phyloP scores from a whole-genome alignment of 2,329 filamentous ascomycete genomes.

The Phialophora chinensis region DNA sequence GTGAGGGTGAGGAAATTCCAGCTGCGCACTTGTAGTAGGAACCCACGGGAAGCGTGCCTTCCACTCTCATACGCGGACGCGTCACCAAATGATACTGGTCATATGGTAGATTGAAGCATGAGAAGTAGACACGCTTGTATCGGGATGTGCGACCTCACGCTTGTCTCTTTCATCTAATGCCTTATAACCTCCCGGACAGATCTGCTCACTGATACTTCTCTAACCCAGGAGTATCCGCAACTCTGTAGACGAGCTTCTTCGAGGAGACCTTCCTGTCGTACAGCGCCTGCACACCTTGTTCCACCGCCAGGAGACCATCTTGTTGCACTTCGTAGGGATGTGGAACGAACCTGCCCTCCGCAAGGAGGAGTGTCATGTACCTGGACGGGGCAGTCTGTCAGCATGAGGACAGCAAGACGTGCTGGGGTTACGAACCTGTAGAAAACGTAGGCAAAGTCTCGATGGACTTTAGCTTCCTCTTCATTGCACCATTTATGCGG shows the following conservation, averaged over 20 bases:
- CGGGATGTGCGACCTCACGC: neutral
- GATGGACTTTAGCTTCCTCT: slow-evolving; percentile 5
- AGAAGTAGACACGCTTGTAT: neutral
- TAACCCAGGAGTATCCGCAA: neutral
- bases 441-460: slow-evolving; percentile 18
- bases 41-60: neutral
- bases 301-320: slow-evolving; percentile 7
- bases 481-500: neutral
- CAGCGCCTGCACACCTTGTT: slow-evolving; percentile 7
- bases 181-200: neutral
- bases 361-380: slow-evolving; percentile 14
- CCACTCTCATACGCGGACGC: neutral
- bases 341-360: slow-evolving; percentile 10
- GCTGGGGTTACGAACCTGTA: slow-evolving; percentile 4
- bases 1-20: neutral
- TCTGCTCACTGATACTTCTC: slow-evolving; percentile 6
- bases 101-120: neutral
- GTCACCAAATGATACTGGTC: neutral
- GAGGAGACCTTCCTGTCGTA: slow-evolving; percentile 10
- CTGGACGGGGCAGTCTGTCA: neutral
- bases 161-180: neutral
- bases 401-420: neutral
- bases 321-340: slow-evolving; percentile 10
- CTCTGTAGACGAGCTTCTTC: slow-evolving; percentile 12
- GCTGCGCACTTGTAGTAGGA: neutral